Conservation (phyloP, 83 land plant genomes). For the Picea engelmannii region DNA sequence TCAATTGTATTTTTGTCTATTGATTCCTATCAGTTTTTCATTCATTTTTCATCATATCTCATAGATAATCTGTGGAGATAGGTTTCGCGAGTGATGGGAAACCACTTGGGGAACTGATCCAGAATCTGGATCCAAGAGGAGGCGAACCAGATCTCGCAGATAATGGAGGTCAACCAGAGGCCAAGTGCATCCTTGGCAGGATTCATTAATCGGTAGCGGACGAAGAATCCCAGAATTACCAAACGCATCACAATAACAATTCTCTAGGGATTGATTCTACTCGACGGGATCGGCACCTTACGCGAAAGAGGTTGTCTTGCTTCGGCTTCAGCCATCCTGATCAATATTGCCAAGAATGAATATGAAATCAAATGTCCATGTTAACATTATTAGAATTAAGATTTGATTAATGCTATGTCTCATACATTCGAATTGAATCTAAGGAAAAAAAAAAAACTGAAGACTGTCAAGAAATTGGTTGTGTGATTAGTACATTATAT, state of each 20-base stretch:
- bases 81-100: slow-evolving; percentile 38
- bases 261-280: slow-evolving; percentile 72
- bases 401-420: not conserved
- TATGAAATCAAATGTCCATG: too few relatives aligned
- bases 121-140: too few relatives aligned
- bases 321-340: not conserved
- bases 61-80: slow-evolving; percentile 72
- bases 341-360: not conserved
- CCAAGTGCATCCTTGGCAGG: slow-evolving; percentile 75
- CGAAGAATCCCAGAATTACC: slow-evolving; percentile 67
- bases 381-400: too few relatives aligned
- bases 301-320: not conserved
- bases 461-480: too few relatives aligned
- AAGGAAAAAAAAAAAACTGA: too few relatives aligned
- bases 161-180: slow-evolving; percentile 75
- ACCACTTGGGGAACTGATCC: too few relatives aligned
- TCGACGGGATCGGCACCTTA: slow-evolving; percentile 70
- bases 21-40: not conserved
- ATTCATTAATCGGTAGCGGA: slow-evolving; percentile 59
- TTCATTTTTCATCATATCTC: slow-evolving; percentile 28
- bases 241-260: slow-evolving; percentile 73
- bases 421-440: too few relatives aligned
- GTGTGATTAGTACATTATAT: too few relatives aligned
- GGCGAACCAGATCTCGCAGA: slow-evolving; percentile 35
- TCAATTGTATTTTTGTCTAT: too few relatives aligned